Evolutionary conservation across 2,329 filamentous ascomycete species (phyloP), one percentile per base, ranked within the genome.

Genomic region (Penicillium sumatraense): DNA sequence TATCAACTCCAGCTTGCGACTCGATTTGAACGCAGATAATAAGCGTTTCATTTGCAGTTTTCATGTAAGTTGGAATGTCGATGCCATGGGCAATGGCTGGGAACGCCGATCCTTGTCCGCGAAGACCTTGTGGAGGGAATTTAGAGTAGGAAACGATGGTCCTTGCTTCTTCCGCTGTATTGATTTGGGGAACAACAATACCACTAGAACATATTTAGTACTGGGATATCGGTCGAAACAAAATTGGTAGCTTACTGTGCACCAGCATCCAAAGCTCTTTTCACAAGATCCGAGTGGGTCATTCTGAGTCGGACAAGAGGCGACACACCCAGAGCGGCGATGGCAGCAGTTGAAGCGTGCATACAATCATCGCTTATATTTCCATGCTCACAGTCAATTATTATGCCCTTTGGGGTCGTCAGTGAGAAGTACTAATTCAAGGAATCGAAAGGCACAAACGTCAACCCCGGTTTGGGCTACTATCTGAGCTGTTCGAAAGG

Each of bases 101-200:
- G 51, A 68, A 67, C 0, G 64, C 58, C 3, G 63, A 66, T 0
- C 66, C 66, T 31, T 67, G 62, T 0, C 69, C 68, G 1, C 69
- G 66, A 9, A 63, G n/a, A 1, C 68, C 68, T 18, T 63, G 56
- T 5, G 67, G 68, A 6, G 68, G 69, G 31, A 68, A 72, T 46
- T 70, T 70, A 5, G 65, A 44, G 11, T 50, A 51, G 2, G 56
- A 41, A 3, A 70, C 66, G n/a, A 70, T 45, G 2, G 45, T n/a
- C 10, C 41, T 24, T 9, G 61, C 67, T 49, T 69, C 83, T 20
- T 81, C 80, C 0, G 85, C 82, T 0, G 80, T 81, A 56, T 85
- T 83, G 57, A 71, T 63, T 46, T 67, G 65, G 3, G 65, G 67
- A 0, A 69, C 65, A 21, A 64, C 45, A 26, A 65, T 85, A 80